phyloP scores from a whole-genome alignment of 2,329 filamentous ascomycete genomes.

The Uncinocarpus reesii region DNA sequence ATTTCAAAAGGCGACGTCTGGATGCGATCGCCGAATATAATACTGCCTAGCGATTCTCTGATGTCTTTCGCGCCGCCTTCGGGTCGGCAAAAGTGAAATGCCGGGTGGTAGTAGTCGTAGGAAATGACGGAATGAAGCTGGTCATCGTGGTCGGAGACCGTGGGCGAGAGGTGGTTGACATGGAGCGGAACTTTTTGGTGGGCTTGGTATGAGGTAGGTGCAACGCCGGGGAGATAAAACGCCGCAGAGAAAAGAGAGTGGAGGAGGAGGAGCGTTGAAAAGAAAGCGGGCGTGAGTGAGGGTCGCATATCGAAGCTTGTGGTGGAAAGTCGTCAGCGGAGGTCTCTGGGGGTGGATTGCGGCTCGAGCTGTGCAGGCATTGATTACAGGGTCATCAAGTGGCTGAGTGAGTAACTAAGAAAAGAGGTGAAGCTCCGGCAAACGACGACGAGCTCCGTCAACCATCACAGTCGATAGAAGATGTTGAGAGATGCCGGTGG shows the following conservation, averaged over 20 bases:
- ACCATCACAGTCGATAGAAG: no score
- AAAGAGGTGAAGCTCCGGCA: no score
- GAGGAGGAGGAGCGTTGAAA: conserved; percentile 26
- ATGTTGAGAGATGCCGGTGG: no score
- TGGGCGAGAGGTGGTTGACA: conserved; percentile 86
- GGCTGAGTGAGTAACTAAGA: no score
- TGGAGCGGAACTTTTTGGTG: conserved; percentile 74
- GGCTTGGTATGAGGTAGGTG: conserved; percentile 78
- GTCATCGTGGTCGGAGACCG: conserved; percentile 64
- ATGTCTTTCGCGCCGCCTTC: conserved; percentile 65
- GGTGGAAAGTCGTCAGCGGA: not conserved
- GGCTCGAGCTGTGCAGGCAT: no score
- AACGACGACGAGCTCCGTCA: no score
- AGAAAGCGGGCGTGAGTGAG: conserved; percentile 21
- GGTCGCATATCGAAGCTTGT: conserved; percentile 29
- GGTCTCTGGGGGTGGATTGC: not conserved
- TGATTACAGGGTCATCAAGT: no score
- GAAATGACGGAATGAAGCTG: conserved; percentile 86
- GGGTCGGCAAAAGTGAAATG: conserved; percentile 81
- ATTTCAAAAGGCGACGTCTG: conserved; percentile 91
- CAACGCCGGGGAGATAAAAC: conserved; percentile 94
- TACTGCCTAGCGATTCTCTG: conserved; percentile 85
- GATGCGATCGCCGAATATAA: conserved; percentile 93
- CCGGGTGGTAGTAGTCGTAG: conserved; percentile 88
- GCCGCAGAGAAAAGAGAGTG: conserved; percentile 43